These are phyloP conservation scores for Solanum paucissectum DNA, from an alignment of 257 asterid species.

Conservation along the genomic window DNA sequence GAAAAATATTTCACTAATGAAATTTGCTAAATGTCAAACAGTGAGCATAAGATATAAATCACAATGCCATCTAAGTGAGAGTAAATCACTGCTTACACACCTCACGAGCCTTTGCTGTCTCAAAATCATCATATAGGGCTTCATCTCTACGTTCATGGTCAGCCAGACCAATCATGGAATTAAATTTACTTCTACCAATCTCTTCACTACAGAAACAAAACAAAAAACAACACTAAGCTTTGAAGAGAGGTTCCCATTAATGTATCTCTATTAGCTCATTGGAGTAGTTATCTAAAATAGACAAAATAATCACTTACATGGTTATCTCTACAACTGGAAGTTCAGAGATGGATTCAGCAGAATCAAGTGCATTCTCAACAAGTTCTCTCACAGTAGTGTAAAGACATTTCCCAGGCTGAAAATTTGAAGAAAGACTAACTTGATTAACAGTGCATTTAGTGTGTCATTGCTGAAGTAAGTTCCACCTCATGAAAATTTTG, in stretches of 20 bases:
- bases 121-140: conserved; percentile 79
- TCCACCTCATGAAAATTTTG: background rate
- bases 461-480: background rate
- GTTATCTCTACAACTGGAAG: conserved; percentile 74
- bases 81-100: conserved; percentile 12
- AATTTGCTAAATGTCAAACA: background rate
- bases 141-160: conserved; percentile 69
- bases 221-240: background rate
- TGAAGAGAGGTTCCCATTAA: background rate
- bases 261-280: background rate
- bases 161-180: conserved; percentile 79
- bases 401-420: conserved; percentile 79
- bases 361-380: conserved; percentile 92
- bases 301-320: conserved; percentile 34
- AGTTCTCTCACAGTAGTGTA: conserved; percentile 92
- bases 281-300: background rate
- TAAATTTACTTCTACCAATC: conserved; percentile 55
- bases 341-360: conserved; percentile 80
- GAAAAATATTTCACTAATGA: background rate
- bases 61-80: background rate
- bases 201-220: conserved; percentile 51
- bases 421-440: background rate
- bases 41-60: background rate
- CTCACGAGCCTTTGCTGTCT: conserved; percentile 78
- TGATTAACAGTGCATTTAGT: background rate